Evolutionary conservation across 2,329 filamentous ascomycete genomes (phyloP).

Genomic region (Hirsutella rhossiliensis): DNA sequence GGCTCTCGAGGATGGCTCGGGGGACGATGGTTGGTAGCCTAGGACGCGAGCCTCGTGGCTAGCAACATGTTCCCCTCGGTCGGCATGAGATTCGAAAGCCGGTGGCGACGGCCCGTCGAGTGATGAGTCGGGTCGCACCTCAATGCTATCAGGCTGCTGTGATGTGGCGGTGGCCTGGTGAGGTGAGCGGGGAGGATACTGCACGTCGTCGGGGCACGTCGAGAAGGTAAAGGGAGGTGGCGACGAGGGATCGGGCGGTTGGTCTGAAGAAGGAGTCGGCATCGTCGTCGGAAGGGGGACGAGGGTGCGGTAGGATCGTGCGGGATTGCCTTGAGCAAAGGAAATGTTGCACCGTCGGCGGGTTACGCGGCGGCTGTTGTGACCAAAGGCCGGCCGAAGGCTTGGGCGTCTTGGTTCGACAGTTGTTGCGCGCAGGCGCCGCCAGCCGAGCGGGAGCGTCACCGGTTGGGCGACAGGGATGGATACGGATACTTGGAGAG

Average conservation of each 20-base stretch:
- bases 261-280: slow-evolving; percentile 34
- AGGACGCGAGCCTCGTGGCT: slow-evolving; percentile 10
- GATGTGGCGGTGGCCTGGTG: slow-evolving; percentile 13
- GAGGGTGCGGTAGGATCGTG: background rate
- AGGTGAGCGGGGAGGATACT: slow-evolving; percentile 11
- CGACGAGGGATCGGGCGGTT: slow-evolving; percentile 23
- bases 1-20: slow-evolving; percentile 22
- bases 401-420: no score
- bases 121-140: slow-evolving; percentile 9
- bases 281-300: slow-evolving; percentile 15
- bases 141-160: slow-evolving; percentile 9
- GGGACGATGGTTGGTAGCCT: slow-evolving; percentile 13
- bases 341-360: background rate
- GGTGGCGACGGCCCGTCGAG: slow-evolving; percentile 11
- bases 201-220: slow-evolving; percentile 31
- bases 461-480: background rate
- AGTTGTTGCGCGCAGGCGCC: no score
- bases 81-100: slow-evolving; percentile 4
- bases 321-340: background rate
- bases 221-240: slow-evolving; percentile 25
- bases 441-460: background rate
- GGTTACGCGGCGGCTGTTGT: background rate
- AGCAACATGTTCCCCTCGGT: background rate
- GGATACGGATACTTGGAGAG: no score
- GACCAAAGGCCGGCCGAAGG: no score